phyloP scores from a whole-genome alignment of 805 yeast species.

The Vanderwaltozyma polyspora region DNA sequence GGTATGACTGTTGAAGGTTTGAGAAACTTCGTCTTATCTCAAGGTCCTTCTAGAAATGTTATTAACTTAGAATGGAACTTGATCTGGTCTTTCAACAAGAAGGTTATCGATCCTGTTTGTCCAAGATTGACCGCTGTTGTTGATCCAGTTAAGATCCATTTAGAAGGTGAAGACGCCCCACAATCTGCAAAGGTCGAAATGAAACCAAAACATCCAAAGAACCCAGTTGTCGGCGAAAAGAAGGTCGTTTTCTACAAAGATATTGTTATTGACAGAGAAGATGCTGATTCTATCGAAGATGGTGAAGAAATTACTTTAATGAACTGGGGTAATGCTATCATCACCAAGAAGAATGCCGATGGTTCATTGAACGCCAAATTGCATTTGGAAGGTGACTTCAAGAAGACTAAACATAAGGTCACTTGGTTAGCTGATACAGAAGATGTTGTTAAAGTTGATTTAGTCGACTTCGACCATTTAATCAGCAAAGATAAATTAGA shows the following conservation, averaged over 20 bases:
- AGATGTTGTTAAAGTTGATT: conserved; percentile 60
- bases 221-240: conserved; percentile 81
- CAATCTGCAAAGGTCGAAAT: conserved; percentile 49
- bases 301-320: conserved; percentile 93
- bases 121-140: conserved; percentile 88
- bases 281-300: conserved; percentile 60
- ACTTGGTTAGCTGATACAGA: conserved; percentile 87
- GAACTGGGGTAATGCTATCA: conserved; percentile 97
- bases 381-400: conserved; percentile 92
- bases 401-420: conserved; percentile 86
- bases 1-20: conserved; percentile 99
- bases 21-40: conserved; percentile 82
- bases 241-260: conserved; percentile 55
- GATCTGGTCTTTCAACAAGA: conserved; percentile 96
- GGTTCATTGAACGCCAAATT: conserved; percentile 65
- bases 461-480: conserved; percentile 88
- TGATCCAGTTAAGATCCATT: conserved; percentile 57
- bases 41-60: conserved; percentile 96
- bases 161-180: conserved; percentile 54
- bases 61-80: conserved; percentile 95
- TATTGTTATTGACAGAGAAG: conserved; percentile 75
- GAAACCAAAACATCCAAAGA: conserved; percentile 91
- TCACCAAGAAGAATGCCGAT: conserved; percentile 57
- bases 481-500: conserved; percentile 91
- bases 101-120: conserved; percentile 91